Percentiles rank a stretch among this genome's conserved stretches.
These are phyloP conservation scores for Ogataea philodendri DNA, from an alignment of 805 yeast species.

Conservation along the genomic window DNA sequence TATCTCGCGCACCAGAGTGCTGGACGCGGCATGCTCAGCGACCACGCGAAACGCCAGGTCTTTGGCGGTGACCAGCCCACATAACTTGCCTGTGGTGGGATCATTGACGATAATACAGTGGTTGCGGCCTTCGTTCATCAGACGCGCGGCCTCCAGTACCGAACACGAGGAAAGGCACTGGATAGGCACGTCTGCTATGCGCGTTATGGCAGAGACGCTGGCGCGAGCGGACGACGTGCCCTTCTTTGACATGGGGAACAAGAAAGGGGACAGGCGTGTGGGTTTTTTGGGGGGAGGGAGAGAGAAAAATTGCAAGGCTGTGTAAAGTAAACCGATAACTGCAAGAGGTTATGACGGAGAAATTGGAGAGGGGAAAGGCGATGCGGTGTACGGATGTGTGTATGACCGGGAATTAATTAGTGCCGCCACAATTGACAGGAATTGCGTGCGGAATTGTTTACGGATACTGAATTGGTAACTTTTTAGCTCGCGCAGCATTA, in stretches of 20 bases:
- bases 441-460: too few relatives aligned
- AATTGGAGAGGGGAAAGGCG: too few relatives aligned
- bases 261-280: conserved; percentile 4
- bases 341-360: too few relatives aligned
- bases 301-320: too few relatives aligned
- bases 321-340: too few relatives aligned
- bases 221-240: conserved; percentile 9
- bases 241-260: conserved; percentile 9
- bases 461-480: too few relatives aligned
- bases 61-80: conserved; percentile 46
- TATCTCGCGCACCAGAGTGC: conserved; percentile 34
- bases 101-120: conserved; percentile 42
- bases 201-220: conserved; percentile 16
- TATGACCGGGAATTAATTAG: too few relatives aligned
- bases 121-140: conserved; percentile 39
- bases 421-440: too few relatives aligned
- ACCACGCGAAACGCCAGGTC: conserved; percentile 46
- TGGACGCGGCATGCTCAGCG: conserved; percentile 29
- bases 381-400: too few relatives aligned
- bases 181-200: conserved; percentile 38
- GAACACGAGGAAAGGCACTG: conserved; percentile 36
- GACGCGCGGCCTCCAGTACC: conserved; percentile 33
- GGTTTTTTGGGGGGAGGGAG: neutral
- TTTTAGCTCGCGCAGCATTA: too few relatives aligned
- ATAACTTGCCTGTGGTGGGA: conserved; percentile 25